Evolutionary conservation across 768 basidiomycete species (phyloP).

Genomic region (Lentinula boryana): DNA sequence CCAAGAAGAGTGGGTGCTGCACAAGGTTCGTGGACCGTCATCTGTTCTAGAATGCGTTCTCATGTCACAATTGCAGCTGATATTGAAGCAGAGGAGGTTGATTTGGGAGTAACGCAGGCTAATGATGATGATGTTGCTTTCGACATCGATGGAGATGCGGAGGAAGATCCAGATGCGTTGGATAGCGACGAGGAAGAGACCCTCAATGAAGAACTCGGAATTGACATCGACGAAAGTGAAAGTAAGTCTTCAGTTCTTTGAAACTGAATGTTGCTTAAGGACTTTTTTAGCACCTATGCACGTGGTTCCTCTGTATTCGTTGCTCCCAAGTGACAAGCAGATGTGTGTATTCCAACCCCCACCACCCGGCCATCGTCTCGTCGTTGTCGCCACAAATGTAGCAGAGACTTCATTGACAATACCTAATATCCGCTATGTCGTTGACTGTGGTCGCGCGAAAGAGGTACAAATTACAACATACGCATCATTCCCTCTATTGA

Average conservation of each 20-base stretch:
- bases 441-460: slow-evolving; percentile 93
- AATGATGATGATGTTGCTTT: slow-evolving; percentile 40
- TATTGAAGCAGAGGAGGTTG: slow-evolving; percentile 77
- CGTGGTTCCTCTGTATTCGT: slow-evolving; percentile 88
- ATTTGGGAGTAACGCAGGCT: slow-evolving; percentile 47
- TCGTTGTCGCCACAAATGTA: slow-evolving; percentile 93
- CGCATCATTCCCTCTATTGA: background rate
- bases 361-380: slow-evolving; percentile 75
- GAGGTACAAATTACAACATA: slow-evolving; percentile 46
- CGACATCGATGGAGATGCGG: slow-evolving; percentile 60
- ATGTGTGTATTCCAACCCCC: slow-evolving; percentile 89
- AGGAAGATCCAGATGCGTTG: slow-evolving; percentile 68
- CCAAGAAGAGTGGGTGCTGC: slow-evolving; percentile 28
- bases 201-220: slow-evolving; percentile 48
- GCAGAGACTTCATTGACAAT: slow-evolving; percentile 98
- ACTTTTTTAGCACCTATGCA: slow-evolving; percentile 64
- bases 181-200: slow-evolving; percentile 65
- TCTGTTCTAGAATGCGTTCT: background rate
- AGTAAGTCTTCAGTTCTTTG: slow-evolving; percentile 30
- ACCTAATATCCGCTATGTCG: slow-evolving; percentile 95
- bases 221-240: slow-evolving; percentile 63
- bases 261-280: background rate
- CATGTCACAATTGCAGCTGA: slow-evolving; percentile 37
- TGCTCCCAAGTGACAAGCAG: slow-evolving; percentile 89
- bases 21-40: slow-evolving; percentile 34